Percentiles rank a stretch among this genome's conserved stretches.
Conservation (phyloP, 257 asterid species). For the Anisodus tanguticus region DNA sequence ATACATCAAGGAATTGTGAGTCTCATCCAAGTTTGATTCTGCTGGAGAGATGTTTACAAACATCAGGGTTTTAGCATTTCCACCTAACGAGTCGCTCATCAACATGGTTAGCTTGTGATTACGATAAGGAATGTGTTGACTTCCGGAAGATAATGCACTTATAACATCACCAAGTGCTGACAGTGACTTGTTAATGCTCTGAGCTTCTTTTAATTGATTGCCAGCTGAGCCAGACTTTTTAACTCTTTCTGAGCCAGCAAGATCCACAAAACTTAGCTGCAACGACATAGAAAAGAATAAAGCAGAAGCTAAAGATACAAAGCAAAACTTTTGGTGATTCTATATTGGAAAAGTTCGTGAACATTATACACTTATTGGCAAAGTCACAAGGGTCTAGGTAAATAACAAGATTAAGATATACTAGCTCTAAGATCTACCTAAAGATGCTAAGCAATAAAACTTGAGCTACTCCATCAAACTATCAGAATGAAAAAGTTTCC, state of each 20-base stretch:
- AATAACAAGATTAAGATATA: background rate
- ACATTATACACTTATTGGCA: background rate
- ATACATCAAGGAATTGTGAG: constrained; percentile 88
- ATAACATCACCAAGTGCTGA: constrained; percentile 98
- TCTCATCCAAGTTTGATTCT: constrained; percentile 91
- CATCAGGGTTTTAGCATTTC: constrained; percentile 96
- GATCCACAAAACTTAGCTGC: constrained; percentile 98
- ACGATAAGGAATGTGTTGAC: constrained; percentile 93
- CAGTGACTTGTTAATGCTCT: constrained; percentile 93
- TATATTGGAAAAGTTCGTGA: background rate
- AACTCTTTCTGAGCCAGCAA: constrained; percentile 96
- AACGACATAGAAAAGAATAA: constrained; percentile 12
- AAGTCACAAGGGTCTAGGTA: background rate
- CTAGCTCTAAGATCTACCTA: background rate
- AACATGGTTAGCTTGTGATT: constrained; percentile 96
- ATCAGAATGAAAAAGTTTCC: background rate
- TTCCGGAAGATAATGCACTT: constrained; percentile 81
- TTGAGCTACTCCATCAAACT: background rate
- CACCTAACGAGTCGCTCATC: constrained; percentile 98
- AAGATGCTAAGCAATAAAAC: background rate
- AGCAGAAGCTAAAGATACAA: constrained; percentile 7
- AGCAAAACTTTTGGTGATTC: background rate
- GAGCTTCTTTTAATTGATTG: constrained; percentile 88
- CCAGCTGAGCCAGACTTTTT: constrained; percentile 96
- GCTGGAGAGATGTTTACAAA: constrained; percentile 93